Percentiles rank a stretch among this genome's conserved stretches.
These are phyloP conservation scores for Saccharomycopsis crataegensis DNA, from an alignment of 1,139 yeast genomes.

Conservation along the genomic window DNA sequence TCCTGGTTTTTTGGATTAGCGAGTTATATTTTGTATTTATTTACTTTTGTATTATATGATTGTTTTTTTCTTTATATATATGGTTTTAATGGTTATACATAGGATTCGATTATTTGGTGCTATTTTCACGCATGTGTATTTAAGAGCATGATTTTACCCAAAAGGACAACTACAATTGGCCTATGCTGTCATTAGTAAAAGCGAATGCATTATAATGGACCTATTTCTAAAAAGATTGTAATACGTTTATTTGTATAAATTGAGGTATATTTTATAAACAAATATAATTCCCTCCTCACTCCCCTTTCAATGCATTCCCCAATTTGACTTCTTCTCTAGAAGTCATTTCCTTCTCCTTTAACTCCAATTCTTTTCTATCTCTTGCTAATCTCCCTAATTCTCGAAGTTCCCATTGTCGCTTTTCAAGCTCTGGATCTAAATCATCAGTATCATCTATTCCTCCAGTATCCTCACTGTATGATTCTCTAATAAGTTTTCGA, in stretches of 20 bases:
- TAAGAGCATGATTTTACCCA: too few relatives aligned
- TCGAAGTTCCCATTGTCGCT: conserved; percentile 39
- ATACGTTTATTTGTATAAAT: too few relatives aligned
- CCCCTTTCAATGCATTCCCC: too few relatives aligned
- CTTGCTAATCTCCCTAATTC: conserved; percentile 36
- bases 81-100: background rate
- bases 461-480: conserved; percentile 24
- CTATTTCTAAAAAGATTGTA: too few relatives aligned
- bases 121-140: too few relatives aligned
- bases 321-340: too few relatives aligned
- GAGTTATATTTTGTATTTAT: background rate
- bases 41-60: background rate
- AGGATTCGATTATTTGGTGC: background rate
- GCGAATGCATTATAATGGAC: too few relatives aligned
- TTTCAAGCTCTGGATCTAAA: conserved; percentile 41
- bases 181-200: too few relatives aligned
- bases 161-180: too few relatives aligned
- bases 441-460: conserved; percentile 51
- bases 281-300: too few relatives aligned
- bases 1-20: conserved; percentile 46
- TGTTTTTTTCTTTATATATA: background rate
- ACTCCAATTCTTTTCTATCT: conserved; percentile 34
- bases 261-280: too few relatives aligned
- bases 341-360: conserved; percentile 30
- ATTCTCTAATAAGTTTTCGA: conserved; percentile 16